Evolutionary conservation across 768 basidiomycete genomes (phyloP), one percentile per base, ranked within the genome.

Genomic region (Kwoniella botswanensis): DNA sequence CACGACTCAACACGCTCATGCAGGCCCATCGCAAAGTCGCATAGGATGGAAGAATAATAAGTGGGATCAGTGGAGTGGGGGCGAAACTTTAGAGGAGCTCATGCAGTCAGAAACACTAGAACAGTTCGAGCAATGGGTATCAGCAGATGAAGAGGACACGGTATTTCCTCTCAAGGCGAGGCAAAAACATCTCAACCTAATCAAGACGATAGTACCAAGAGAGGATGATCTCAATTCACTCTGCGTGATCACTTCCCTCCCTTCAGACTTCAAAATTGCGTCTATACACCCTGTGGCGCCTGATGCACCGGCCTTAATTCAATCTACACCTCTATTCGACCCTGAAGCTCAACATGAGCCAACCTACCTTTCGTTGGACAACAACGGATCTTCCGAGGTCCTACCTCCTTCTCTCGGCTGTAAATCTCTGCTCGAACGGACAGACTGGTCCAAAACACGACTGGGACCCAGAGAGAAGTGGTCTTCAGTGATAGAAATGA

Each of bases 391-490:
- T 4, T 24, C 43, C 2, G 21, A 50, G 2, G 22, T 41, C 21
- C 50, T 62, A 12, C n/a, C 53, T 10, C 43, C 56, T 6, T 26
- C 63, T 22, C 9, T 4, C 7, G 63, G 60, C 22, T 74, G 73
- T 46, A 66, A 68, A 26, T 50, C 46, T 10, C 63, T 79, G 3
- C 59, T 79, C 3, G 69, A 61, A 17, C 58, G 44, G 6, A 72
- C 63, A 3, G 78, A 79, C 57, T 79, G 78, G 78, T 62, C 73
- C 17, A 63, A 68, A 41, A 79, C 78, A 17, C 52, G 44, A 12
- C 18, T 79, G 15, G 78, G 78, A n/a, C 70, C 74, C 5, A 57
- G 72, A 24, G 35, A 24, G 43, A 66, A 58, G 4, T 79, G 78
- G 78, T 71, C 75, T 4, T 69, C 70, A 5, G 70, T 65, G 11